These are phyloP conservation scores for Polyporus arcularius DNA, from an alignment of 768 basidiomycete species.

Conservation along the genomic window DNA sequence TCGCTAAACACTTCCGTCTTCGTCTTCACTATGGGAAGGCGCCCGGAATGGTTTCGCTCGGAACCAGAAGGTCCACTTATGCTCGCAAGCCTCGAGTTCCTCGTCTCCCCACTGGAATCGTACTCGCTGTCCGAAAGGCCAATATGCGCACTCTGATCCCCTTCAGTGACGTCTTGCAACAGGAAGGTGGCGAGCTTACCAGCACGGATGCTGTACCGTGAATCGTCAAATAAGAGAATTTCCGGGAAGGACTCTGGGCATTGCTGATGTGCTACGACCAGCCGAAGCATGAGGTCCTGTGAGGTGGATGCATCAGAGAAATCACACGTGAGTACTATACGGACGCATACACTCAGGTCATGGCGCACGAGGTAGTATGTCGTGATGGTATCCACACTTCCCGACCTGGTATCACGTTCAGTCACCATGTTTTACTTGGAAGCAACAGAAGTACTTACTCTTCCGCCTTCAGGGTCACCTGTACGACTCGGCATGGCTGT, in stretches of 20 bases:
- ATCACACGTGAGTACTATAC: background rate
- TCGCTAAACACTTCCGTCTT: background rate
- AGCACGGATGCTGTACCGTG: slow-evolving; percentile 12
- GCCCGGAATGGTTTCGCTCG: background rate
- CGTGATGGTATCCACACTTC: slow-evolving; percentile 11
- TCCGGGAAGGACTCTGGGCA: slow-evolving; percentile 1
- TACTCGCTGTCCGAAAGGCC: slow-evolving; percentile 19
- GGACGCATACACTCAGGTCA: slow-evolving; percentile 13
- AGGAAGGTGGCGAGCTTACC: slow-evolving; percentile 5
- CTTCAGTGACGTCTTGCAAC: no score
- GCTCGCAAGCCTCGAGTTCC: background rate
- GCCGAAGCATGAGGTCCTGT: slow-evolving; percentile 16
- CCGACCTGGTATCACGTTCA: slow-evolving; percentile 18
- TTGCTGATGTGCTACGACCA: slow-evolving; percentile 10
- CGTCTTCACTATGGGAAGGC: no score
- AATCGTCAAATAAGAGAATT: slow-evolving; percentile 7
- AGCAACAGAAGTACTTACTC: background rate
- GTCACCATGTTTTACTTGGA: background rate
- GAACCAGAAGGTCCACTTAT: slow-evolving; percentile 24
- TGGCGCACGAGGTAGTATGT: slow-evolving; percentile 19
- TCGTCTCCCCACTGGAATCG: slow-evolving; percentile 19
- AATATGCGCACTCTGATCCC: background rate
- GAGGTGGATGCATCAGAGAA: background rate
- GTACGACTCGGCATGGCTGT: slow-evolving; percentile 14
- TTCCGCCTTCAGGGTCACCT: slow-evolving; percentile 25